Conservation (phyloP, 306 rosid genomes). For the Cicer cuneatum region DNA sequence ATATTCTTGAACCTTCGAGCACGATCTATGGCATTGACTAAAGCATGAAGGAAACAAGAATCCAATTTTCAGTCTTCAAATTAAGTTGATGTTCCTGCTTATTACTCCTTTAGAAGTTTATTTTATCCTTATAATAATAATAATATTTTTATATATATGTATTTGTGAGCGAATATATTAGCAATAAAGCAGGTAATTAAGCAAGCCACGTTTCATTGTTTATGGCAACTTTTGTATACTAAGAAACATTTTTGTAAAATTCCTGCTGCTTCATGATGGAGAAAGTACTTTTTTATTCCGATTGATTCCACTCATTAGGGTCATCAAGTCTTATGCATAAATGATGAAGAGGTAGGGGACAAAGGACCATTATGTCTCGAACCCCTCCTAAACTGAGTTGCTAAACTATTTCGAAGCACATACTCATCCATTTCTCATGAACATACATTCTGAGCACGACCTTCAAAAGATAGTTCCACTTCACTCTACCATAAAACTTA, state of each 20-base stretch:
- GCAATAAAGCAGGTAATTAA: neutral
- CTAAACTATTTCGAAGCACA: too few relatives aligned
- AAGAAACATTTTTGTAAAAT: constrained; percentile 3
- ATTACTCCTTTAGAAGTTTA: neutral
- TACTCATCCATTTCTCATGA: too few relatives aligned
- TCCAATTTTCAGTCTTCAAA: constrained; percentile 5
- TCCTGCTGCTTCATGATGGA: neutral
- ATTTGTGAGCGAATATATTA: neutral
- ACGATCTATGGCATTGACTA: constrained; percentile 62
- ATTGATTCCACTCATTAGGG: too few relatives aligned
- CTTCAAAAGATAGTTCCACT: too few relatives aligned
- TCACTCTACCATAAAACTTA: too few relatives aligned
- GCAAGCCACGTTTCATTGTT: constrained; percentile 9
- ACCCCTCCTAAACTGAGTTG: too few relatives aligned
- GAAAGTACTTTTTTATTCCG: neutral
- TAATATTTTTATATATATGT: neutral
- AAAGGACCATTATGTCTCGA: too few relatives aligned
- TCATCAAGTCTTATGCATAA: too few relatives aligned
- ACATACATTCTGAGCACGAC: too few relatives aligned
- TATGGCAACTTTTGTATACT: constrained; percentile 15
- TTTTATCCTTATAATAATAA: neutral
- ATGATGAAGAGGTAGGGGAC: too few relatives aligned
- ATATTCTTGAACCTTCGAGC: constrained; percentile 84
- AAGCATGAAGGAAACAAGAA: constrained; percentile 56
- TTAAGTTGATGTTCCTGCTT: constrained; percentile 6